Evolutionary conservation across 257 asterid species (phyloP).

Genomic region (Penstemon barbatus): DNA sequence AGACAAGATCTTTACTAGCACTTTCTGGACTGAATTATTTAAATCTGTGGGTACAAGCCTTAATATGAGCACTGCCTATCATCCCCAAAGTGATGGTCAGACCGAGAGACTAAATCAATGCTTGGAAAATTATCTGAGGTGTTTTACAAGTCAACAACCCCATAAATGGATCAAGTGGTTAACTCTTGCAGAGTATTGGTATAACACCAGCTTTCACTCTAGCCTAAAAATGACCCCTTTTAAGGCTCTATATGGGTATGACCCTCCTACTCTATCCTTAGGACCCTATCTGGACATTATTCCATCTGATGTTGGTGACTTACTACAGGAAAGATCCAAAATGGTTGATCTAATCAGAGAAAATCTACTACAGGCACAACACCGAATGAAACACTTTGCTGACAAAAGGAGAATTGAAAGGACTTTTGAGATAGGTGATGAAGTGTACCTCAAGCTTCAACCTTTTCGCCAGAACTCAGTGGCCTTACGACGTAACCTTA

Average conservation of each 20-base stretch:
- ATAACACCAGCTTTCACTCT: neutral
- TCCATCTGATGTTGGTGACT: neutral
- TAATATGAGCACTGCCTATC: neutral
- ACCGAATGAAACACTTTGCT: neutral
- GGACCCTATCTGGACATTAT: neutral
- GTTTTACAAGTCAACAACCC: too few relatives aligned
- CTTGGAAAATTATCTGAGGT: neutral
- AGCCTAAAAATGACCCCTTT: neutral
- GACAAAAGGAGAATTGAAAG: neutral
- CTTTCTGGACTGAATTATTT: neutral
- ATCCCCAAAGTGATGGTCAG: neutral
- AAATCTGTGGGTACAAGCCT: neutral
- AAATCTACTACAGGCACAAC: neutral
- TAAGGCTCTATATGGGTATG: neutral
- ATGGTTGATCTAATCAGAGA: neutral
- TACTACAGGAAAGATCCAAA: too few relatives aligned
- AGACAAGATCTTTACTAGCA: neutral
- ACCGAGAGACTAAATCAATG: neutral
- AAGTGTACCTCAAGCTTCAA: neutral
- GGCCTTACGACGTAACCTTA: neutral
- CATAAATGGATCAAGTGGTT: neutral
- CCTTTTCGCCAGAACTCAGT: neutral
- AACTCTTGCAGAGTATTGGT: neutral
- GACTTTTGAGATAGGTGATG: neutral
- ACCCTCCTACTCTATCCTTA: neutral